phyloP scores from a whole-genome alignment of 495 filamentous ascomycete species.

The Penicillium maclennaniae region DNA sequence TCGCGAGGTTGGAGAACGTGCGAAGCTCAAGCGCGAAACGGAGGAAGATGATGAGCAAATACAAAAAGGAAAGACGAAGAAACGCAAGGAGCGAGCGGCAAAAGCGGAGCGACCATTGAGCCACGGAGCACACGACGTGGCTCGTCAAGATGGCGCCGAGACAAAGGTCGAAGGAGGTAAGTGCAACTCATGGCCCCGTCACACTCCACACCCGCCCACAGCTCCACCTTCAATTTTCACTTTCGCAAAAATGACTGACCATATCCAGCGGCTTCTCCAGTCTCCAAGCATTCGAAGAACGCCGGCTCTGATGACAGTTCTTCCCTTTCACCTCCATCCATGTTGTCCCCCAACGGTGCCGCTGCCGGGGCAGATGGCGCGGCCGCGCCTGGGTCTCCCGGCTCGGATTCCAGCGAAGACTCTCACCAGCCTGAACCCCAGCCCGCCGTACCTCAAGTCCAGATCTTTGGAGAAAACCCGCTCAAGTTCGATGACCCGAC shows the following conservation, averaged over 20 bases:
- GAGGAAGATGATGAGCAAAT: constrained; percentile 54
- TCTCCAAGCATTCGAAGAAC: constrained; percentile 48
- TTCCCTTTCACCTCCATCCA: constrained; percentile 50
- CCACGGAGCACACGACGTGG: constrained; percentile 60
- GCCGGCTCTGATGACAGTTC: constrained; percentile 59
- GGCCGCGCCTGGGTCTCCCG: constrained; percentile 43
- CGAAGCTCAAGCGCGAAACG: constrained; percentile 49
- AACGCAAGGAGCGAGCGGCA: constrained; percentile 46
- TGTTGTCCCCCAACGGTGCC: constrained; percentile 51
- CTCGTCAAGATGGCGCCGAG: constrained; percentile 62
- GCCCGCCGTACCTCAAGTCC: constrained; percentile 65
- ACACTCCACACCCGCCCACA: constrained; percentile 12
- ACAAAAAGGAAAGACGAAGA: constrained; percentile 49
- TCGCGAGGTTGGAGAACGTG: constrained; percentile 40
- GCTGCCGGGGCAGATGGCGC: constrained; percentile 45
- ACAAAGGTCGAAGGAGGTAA: constrained; percentile 57
- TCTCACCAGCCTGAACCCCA: constrained; percentile 75
- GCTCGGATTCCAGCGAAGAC: constrained; percentile 59
- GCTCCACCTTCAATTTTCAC: constrained; percentile 10
- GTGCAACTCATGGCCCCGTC: constrained; percentile 24
- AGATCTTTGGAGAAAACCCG: constrained; percentile 88
- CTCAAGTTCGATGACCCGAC: constrained; percentile 91
- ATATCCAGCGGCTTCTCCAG: constrained; percentile 37
- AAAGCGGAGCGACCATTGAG: constrained; percentile 56
- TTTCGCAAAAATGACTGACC: constrained; percentile 14